Conservation (phyloP, 1,284 basidiomycete genomes). For the Ustilago xerochloae region DNA sequence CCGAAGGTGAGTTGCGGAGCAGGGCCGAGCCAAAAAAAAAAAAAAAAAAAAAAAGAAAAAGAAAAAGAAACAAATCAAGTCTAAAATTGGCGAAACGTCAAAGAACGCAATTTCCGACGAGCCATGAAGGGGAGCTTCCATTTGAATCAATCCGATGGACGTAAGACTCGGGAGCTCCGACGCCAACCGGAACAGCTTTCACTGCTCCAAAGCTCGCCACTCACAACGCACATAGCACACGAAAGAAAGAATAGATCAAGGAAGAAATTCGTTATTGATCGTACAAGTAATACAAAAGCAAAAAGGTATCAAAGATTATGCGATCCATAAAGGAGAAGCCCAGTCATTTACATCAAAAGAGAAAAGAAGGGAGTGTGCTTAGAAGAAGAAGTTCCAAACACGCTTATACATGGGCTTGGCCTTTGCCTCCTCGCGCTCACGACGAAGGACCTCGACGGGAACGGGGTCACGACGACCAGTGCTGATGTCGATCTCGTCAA, state of each 20-base stretch:
- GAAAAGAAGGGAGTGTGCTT: constrained; percentile 13
- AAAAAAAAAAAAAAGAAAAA: too few relatives aligned
- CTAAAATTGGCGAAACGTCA: too few relatives aligned
- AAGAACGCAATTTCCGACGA: too few relatives aligned
- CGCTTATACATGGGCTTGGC: constrained; percentile 48
- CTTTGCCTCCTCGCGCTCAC: constrained; percentile 60
- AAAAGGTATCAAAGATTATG: constrained; percentile 6
- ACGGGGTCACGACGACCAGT: constrained; percentile 63
- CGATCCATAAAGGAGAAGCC: constrained; percentile 10
- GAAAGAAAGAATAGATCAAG: background rate
- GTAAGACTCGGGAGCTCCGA: too few relatives aligned
- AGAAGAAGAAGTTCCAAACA: constrained; percentile 58
- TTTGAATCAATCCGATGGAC: too few relatives aligned
- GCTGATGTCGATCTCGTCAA: constrained; percentile 63
- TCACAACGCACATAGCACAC: background rate
- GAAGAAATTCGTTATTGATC: background rate
- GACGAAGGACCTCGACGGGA: constrained; percentile 57
- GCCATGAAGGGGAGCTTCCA: too few relatives aligned
- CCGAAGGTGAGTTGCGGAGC: too few relatives aligned
- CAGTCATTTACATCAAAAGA: background rate
- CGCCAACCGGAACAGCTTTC: too few relatives aligned
- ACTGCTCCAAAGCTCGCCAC: background rate
- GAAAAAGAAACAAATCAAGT: too few relatives aligned
- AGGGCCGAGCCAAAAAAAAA: too few relatives aligned
- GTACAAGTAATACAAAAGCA: background rate